Percentiles rank a stretch among this genome's conserved stretches.
phyloP scores from a whole-genome alignment of 352 stramenopile species.

The Phytophthora quininea region DNA sequence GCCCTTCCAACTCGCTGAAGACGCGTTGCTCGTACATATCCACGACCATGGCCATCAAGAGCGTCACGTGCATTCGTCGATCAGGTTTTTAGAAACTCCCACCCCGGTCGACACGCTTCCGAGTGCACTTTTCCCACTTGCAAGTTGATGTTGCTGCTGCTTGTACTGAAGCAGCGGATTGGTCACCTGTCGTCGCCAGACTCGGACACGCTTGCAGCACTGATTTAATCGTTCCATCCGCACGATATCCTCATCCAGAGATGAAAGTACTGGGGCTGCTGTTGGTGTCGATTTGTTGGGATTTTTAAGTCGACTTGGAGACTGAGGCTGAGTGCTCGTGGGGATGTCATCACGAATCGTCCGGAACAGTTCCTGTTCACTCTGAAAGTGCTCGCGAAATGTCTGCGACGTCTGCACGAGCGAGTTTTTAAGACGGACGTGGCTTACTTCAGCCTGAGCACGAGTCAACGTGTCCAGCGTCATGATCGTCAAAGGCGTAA shows the following conservation, averaged over 20 bases:
- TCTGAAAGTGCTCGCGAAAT: constrained; percentile 55
- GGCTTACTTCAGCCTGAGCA: constrained; percentile 55
- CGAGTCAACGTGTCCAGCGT: constrained; percentile 74
- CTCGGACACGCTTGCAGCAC: constrained; percentile 78
- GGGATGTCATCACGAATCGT: constrained; percentile 9
- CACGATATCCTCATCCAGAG: constrained; percentile 53
- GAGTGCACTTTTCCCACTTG: constrained; percentile 14
- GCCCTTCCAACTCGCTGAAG: constrained; percentile 43
- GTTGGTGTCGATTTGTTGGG: constrained; percentile 4
- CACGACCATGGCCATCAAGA: constrained; percentile 72
- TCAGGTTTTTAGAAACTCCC: constrained; percentile 56
- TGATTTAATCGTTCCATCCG: constrained; percentile 60
- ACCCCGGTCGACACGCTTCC: constrained; percentile 14
- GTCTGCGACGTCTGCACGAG: constrained; percentile 47
- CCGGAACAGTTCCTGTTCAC: constrained; percentile 59
- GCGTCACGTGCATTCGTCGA: constrained; percentile 69
- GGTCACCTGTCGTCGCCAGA: constrained; percentile 63
- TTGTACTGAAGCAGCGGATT: constrained; percentile 78
- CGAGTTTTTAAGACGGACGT: constrained; percentile 66
- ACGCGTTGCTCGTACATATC: constrained; percentile 78
- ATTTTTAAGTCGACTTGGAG: constrained; percentile 12
- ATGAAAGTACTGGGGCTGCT: constrained; percentile 1
- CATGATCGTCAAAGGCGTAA: constrained; percentile 34
- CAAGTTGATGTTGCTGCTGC: constrained; percentile 42
- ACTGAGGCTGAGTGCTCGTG: not conserved